Evolutionary conservation across 345 rosid species (phyloP), one percentile per base, ranked within the genome.

Genomic region (Camelina neglecta): DNA sequence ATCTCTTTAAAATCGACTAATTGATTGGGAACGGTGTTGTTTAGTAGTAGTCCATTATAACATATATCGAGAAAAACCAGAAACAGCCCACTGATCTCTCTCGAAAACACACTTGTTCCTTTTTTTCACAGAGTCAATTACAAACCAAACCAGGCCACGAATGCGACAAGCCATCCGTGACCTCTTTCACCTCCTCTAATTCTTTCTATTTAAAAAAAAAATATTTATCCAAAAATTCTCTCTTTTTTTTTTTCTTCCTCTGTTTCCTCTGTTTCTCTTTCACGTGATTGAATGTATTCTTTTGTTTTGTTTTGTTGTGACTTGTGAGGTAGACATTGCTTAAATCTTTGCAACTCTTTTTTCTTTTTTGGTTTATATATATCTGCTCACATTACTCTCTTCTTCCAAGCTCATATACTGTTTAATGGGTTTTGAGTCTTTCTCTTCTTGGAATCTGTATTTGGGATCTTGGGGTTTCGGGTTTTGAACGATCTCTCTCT

Each of bases 91-190:
- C 78, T 73, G 73, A 73, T 78, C 74, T 66, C 74, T 78, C 65
- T 72, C 31, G 12, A 23, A 42, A 35, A 23, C 69, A 58, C 6
- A 72, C 13, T 15, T 67, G 45, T 59, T 66, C n/a, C 16, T 60
- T 60, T 60, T 60, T 66, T 72, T 54, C 36, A 73, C 81, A 60
- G 65, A 67, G 59, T 67, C 81, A 67, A 21, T 66, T 38, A 65
- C 57, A 50, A 29, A 58, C 53, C 16, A 42, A 72, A 15, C 50
- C 23, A 65, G 4, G 20, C 45, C 67, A 12, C 31, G 74, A 79
- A 60, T 35, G 47, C 55, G 79, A 79, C 82, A 79, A 73, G 69
- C 23, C 7, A 79, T 79, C 82, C 79, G 82, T 74, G 82, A 74
- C 78, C 48, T 61, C 58, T 50, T 50, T 69, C 69, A 3, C 48